A percentile compares a stretch with the other conserved stretches of the same genome.
phyloP scores from a whole-genome alignment of 257 asterid species.

The Coffea canephora region DNA sequence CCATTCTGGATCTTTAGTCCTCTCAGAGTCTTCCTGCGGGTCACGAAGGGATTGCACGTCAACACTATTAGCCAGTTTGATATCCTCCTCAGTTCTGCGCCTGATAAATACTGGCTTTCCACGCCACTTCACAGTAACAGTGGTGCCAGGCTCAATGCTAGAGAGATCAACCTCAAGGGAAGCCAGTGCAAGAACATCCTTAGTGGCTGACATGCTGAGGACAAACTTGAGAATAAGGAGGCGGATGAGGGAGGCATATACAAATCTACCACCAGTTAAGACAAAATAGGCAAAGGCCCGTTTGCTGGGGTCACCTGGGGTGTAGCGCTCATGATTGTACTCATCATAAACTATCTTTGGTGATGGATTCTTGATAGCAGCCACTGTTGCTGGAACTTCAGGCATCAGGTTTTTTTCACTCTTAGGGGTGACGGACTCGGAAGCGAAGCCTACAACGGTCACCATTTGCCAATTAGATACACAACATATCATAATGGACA shows the following conservation, averaged over 20 bases:
- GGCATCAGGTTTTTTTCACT: conserved; percentile 31
- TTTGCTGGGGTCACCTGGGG: conserved; percentile 79
- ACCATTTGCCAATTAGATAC: not conserved
- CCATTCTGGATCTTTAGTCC: conserved; percentile 82
- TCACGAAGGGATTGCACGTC: conserved; percentile 62
- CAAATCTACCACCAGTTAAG: conserved; percentile 77
- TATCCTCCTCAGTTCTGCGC: conserved; percentile 70
- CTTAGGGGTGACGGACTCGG: conserved; percentile 39
- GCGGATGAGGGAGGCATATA: conserved; percentile 75
- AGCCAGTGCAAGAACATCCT: conserved; percentile 85
- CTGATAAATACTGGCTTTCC: conserved; percentile 87
- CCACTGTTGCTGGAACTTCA: conserved; percentile 50
- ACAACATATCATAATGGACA: too few relatives aligned
- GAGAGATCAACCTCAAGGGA: conserved; percentile 79
- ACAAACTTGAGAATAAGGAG: conserved; percentile 76
- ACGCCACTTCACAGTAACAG: conserved; percentile 90
- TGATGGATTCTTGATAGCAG: conserved; percentile 71
- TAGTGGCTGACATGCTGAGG: conserved; percentile 86
- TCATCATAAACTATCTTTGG: conserved; percentile 66
- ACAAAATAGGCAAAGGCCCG: conserved; percentile 81
- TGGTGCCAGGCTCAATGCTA: conserved; percentile 75
- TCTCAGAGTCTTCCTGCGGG: conserved; percentile 69
- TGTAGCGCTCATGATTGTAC: conserved; percentile 76
- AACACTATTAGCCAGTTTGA: conserved; percentile 65
- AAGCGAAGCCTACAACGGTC: conserved; percentile 46